Evolutionary conservation across 1,139 yeast genomes (phyloP), one percentile per base, ranked within the genome.

Genomic region (Hyphopichia buzzinii): DNA sequence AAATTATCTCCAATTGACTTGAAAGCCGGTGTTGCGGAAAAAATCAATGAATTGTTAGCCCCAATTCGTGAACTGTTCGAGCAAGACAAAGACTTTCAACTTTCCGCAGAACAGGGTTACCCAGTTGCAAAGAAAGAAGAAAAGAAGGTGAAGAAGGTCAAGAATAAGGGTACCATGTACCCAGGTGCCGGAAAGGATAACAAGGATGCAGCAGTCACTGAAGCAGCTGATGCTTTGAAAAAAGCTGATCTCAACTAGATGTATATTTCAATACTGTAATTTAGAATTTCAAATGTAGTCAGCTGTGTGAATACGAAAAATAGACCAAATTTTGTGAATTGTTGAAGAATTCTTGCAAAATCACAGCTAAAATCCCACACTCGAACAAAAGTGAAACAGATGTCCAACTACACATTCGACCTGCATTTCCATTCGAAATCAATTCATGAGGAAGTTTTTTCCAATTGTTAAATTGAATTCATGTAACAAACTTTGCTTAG

Each of bases 1-100:
- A 77, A 77, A 55, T 76, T 94, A 54, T 77, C 94, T 31, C 97
- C 99, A 24, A 94, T 89, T 29, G 99, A 94, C 62, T 79, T 94
- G 63, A 94, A 94, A 65, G 66, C 83, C 8, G 98, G 98, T 62
- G 92, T 92, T 37, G 73, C 95, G 35, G 94, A 82, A 49, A 84
- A 83, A 35, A 84, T 94, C 54, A 84, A 87, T 57, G 79, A 62
- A 32, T 72, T 94, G 40, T 75, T 94, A 51, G 90, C 79, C 11
- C 98, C 98, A 38, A 80, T 94, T 41, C 83, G 90, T 59, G 80
- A 77, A 41, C 89, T 78, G 40, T 87, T 70, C 54, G 74, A 66
- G 16, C 61, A 64, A 28, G 77, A 72, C 55, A 68, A 74, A 32
- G 96, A 85, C 48, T 89, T 86, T 68, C 85, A 79, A 62, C 84